Percentiles rank a stretch among this genome's conserved stretches.
Evolutionary conservation across 768 basidiomycete genomes (phyloP).

Genomic region (Pleurotus tuber-regium): DNA sequence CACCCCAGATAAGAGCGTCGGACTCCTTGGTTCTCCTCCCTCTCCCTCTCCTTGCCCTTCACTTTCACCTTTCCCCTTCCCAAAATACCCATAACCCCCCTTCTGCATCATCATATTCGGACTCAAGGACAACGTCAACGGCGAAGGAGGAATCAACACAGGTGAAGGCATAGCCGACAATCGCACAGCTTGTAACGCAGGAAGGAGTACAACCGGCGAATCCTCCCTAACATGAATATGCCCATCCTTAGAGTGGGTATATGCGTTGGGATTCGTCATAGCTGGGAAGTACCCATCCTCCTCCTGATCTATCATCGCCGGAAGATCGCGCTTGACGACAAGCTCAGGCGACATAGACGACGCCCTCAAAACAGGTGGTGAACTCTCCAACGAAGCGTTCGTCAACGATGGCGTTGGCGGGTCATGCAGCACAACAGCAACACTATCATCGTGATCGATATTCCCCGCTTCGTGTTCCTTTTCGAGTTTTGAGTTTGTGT

Average conservation of each 20-base stretch:
- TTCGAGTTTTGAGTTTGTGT: neutral
- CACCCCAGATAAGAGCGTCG: neutral
- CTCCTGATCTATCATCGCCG: neutral
- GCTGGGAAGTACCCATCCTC: constrained; percentile 6
- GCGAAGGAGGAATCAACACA: neutral
- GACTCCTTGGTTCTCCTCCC: neutral
- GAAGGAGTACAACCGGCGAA: neutral
- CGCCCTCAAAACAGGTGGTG: neutral
- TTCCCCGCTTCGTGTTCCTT: neutral
- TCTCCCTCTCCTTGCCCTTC: too few species aligned
- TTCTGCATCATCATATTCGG: neutral
- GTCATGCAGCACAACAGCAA: neutral
- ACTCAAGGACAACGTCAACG: neutral
- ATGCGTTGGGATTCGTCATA: neutral
- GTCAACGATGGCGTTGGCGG: constrained; percentile 8
- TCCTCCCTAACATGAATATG: neutral
- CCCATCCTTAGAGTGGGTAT: neutral
- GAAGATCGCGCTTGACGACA: neutral
- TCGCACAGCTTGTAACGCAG: neutral
- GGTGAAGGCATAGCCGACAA: neutral
- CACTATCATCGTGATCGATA: neutral
- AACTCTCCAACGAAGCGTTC: constrained; percentile 2
- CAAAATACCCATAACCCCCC: neutral
- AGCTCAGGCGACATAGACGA: constrained; percentile 6
- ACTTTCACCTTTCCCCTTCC: too few species aligned